Percentiles rank a stretch among this genome's conserved stretches.
phyloP scores from a whole-genome alignment of 768 basidiomycete genomes.

The Rhodotorula kratochvilovae region DNA sequence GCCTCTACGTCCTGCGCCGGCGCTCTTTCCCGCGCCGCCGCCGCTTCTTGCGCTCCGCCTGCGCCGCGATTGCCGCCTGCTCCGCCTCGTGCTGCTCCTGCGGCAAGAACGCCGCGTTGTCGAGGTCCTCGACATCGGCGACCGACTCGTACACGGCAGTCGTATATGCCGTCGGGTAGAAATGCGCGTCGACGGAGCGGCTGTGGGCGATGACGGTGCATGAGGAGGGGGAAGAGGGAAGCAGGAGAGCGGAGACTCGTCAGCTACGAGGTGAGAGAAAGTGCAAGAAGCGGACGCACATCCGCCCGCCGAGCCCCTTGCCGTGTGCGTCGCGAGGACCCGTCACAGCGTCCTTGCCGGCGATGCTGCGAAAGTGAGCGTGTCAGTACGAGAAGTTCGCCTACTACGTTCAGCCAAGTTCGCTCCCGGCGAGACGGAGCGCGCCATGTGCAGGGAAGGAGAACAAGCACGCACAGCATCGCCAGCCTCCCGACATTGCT shows the following conservation, averaged over 20 bases:
- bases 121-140: slow-evolving; percentile 25
- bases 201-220: background rate
- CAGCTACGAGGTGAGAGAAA: background rate
- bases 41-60: background rate
- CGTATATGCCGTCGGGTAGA: slow-evolving; percentile 27
- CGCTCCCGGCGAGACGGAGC: too few relatives aligned
- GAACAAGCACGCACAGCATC: slow-evolving; percentile 22
- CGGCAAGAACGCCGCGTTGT: slow-evolving; percentile 19
- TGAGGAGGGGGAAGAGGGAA: background rate
- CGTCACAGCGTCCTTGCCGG: slow-evolving; percentile 16
- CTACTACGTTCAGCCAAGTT: too few relatives aligned
- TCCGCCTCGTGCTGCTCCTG: slow-evolving; percentile 13
- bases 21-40: background rate
- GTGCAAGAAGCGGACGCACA: background rate
- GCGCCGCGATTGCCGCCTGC: background rate
- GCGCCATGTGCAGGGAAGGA: background rate
- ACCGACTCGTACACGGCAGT: slow-evolving; percentile 9
- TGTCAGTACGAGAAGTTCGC: too few relatives aligned
- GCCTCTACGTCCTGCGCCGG: background rate
- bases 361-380: slow-evolving; percentile 12
- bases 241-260: background rate
- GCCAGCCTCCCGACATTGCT: slow-evolving; percentile 33
- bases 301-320: slow-evolving; percentile 7
- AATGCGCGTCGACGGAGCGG: slow-evolving; percentile 33
- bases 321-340: background rate